Evolutionary conservation across 208 protist species (phyloP), one percentile per base, ranked within the genome.

Genomic region (Spongospora subterranea): DNA sequence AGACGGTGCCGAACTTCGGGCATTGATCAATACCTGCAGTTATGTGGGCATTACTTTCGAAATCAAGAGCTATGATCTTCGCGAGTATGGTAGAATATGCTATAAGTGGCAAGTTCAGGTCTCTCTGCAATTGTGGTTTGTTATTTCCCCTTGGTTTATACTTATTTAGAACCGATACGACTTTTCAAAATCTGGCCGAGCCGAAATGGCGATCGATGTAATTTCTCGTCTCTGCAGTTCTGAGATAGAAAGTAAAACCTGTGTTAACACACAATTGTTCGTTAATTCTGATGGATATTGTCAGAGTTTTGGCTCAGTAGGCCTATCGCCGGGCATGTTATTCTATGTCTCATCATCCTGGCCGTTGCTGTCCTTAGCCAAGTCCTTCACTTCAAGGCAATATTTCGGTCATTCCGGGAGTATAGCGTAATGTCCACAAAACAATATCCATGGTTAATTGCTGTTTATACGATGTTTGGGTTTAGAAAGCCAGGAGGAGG

Each of bases 1-100:
- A 6, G 71, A 82, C n/a, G 17, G 71, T 20, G 35, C 71, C 11
- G 6, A 6, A 35, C 71, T 82, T 45, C n/a, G 40, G 35, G 17
- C 6, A 20, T 43, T 82, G n/a, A 43, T 82, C 6, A 39, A 39
- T 39, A 39, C 71, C 6, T 82, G 6, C 71, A 13, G n/a, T 6
- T 35, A 35, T 20, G 71, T 82, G 11, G n/a, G 6, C 11, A 6
- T 82, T 43, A 82, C 17, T 43, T 82, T 82, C n/a, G 71, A 82
- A 39, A 43, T 82, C n/a, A 43, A 39, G 40, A 82, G 71, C 71
- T 82, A 45, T n/a, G 71, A 82, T 82, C n/a, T 82, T 20, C n/a
- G 71, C 6, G 71, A 35, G n/a, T 43, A 6, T 20, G 71, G 71
- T 20, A 35, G 71, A 17, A 82, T n/a, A 17, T 82, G 71, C 71